These are phyloP conservation scores for Chlorophyllum brunneum DNA, from an alignment of 768 basidiomycete genomes.

Conservation along the genomic window DNA sequence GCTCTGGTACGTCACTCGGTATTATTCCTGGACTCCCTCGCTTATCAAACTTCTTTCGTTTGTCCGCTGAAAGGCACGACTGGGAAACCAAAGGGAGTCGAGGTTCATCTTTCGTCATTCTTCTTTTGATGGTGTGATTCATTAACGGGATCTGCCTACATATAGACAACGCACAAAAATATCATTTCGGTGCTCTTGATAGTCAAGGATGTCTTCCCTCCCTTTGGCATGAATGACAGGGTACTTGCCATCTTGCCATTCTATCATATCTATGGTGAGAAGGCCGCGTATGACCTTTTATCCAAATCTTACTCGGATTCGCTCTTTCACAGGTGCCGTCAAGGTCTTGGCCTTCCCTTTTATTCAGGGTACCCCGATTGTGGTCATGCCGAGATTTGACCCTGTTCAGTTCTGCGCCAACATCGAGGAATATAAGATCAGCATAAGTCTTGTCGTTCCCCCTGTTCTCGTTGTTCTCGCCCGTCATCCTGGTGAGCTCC, in stretches of 20 bases:
- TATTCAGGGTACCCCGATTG: constrained; percentile 41
- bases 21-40: background rate
- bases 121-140: background rate
- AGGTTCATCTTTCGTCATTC: constrained; percentile 26
- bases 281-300: background rate
- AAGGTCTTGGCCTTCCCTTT: constrained; percentile 63
- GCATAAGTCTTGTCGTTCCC: constrained; percentile 62
- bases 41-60: background rate
- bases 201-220: constrained; percentile 40
- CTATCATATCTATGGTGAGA: constrained; percentile 41
- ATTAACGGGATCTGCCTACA: background rate
- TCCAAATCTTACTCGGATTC: background rate
- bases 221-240: constrained; percentile 38
- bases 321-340: constrained; percentile 40
- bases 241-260: constrained; percentile 65
- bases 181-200: constrained; percentile 57
- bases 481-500: constrained; percentile 58
- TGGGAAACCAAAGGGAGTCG: constrained; percentile 71
- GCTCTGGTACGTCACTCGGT: constrained; percentile 25
- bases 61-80: constrained; percentile 53
- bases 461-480: constrained; percentile 79
- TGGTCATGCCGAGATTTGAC: constrained; percentile 70
- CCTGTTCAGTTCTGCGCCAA: constrained; percentile 60
- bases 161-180: constrained; percentile 65
- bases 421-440: constrained; percentile 63